A percentile compares a stretch with the other conserved stretches of the same genome.
Evolutionary conservation across 129 eudicot genomes (phyloP).

Genomic region (Flaveria brownii): DNA sequence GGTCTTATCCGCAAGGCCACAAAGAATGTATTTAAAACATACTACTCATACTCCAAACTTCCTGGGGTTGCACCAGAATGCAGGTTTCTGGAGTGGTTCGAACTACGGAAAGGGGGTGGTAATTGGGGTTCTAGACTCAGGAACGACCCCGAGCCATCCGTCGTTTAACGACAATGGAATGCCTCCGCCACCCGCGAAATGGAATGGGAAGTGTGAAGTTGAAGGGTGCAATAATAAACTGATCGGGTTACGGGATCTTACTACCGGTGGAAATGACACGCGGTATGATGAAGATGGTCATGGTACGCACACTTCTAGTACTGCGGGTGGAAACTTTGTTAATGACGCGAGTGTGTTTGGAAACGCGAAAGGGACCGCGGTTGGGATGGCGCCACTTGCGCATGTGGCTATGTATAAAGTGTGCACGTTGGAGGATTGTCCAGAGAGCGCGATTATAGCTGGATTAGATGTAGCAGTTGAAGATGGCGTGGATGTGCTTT

Average conservation of each 20-base stretch:
- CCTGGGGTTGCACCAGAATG: slow-evolving; percentile 54
- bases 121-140: slow-evolving; percentile 60
- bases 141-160: slow-evolving; percentile 58
- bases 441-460: slow-evolving; percentile 50
- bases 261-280: slow-evolving; percentile 1
- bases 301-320: slow-evolving; percentile 66
- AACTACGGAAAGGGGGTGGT: slow-evolving; percentile 57
- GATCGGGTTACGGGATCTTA: slow-evolving; percentile 52
- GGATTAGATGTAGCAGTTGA: slow-evolving; percentile 62
- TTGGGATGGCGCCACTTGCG: slow-evolving; percentile 58
- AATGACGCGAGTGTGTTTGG: slow-evolving; percentile 50
- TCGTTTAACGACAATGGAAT: slow-evolving; percentile 54
- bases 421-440: slow-evolving; percentile 31
- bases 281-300: slow-evolving; percentile 53
- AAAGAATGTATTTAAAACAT: slow-evolving; percentile 25
- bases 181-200: slow-evolving; percentile 69
- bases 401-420: slow-evolving; percentile 69
- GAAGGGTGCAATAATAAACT: slow-evolving; percentile 59
- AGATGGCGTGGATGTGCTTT: slow-evolving; percentile 68
- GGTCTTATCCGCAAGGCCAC: slow-evolving; percentile 47
- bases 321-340: slow-evolving; percentile 57
- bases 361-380: slow-evolving; percentile 56
- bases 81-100: slow-evolving; percentile 50
- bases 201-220: slow-evolving; percentile 69
- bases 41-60: slow-evolving; percentile 61